These are phyloP conservation scores for Stephania japonica DNA, from an alignment of 164 flowering plant genomes.

Conservation along the genomic window DNA sequence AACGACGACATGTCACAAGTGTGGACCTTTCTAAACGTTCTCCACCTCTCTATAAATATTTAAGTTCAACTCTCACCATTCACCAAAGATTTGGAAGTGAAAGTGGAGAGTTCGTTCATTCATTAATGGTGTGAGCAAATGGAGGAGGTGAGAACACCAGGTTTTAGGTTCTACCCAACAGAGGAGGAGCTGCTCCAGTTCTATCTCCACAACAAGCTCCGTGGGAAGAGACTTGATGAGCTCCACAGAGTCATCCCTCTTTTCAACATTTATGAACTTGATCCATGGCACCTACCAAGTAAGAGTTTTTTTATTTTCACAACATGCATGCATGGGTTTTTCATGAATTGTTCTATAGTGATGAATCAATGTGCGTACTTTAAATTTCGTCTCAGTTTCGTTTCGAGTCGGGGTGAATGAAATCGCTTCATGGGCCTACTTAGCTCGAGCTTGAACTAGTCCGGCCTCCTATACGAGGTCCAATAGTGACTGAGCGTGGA, in stretches of 20 bases:
- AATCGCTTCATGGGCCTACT: too few relatives aligned
- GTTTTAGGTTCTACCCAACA: slow-evolving; percentile 62
- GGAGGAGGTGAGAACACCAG: slow-evolving; percentile 16
- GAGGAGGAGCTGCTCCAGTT: slow-evolving; percentile 54
- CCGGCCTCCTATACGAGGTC: too few relatives aligned
- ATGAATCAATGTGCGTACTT: background rate
- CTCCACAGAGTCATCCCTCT: slow-evolving; percentile 36
- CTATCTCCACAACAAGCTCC: slow-evolving; percentile 43
- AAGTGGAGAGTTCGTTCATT: background rate
- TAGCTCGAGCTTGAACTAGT: too few relatives aligned
- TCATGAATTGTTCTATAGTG: background rate
- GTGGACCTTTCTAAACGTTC: too few relatives aligned
- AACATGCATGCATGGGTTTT: background rate
- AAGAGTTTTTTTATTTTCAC: too few relatives aligned
- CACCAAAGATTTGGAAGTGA: background rate
- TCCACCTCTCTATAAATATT: too few relatives aligned
- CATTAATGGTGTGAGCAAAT: background rate
- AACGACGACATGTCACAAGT: too few relatives aligned
- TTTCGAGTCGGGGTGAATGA: too few relatives aligned
- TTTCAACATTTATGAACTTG: slow-evolving; percentile 31
- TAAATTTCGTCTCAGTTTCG: too few relatives aligned
- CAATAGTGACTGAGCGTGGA: too few relatives aligned
- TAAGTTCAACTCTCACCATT: too few relatives aligned
- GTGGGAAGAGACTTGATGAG: slow-evolving; percentile 18
- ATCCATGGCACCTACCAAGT: slow-evolving; percentile 61